Conservation (phyloP, 345 rosid genomes). For the Crucihimalaya himalaica region DNA sequence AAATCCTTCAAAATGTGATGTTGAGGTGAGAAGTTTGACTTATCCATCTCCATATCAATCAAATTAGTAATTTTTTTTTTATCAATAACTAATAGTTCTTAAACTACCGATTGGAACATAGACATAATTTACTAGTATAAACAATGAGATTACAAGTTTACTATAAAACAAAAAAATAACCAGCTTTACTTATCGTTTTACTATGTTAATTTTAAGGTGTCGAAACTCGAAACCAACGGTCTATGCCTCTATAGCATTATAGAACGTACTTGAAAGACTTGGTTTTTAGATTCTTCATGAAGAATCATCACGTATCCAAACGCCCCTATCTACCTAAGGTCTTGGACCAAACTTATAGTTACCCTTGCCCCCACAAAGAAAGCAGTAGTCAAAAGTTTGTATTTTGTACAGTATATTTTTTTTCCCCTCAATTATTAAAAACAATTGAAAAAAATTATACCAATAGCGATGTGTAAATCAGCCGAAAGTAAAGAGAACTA, state of each 20-base stretch:
- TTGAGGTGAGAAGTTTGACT: not conserved
- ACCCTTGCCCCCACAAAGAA: conserved; percentile 8
- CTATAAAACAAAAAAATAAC: not conserved
- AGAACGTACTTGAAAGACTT: not conserved
- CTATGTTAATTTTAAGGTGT: not conserved
- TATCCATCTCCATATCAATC: not conserved
- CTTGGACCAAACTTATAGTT: conserved; percentile 22
- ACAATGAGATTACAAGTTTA: not conserved
- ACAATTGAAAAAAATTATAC: not conserved
- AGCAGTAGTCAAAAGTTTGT: conserved; percentile 21
- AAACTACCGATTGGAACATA: not conserved
- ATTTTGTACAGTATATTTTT: conserved; percentile 1
- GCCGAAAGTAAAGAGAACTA: conserved; percentile 30
- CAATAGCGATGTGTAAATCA: not conserved
- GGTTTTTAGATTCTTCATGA: not conserved
- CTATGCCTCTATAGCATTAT: not conserved
- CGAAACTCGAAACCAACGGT: not conserved
- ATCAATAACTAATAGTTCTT: not conserved
- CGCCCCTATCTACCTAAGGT: not conserved
- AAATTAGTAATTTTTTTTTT: not conserved
- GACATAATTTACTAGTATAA: not conserved
- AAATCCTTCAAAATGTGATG: not conserved
- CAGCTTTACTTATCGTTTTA: not conserved
- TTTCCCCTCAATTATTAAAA: not conserved
- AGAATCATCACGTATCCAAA: not conserved